Conservation (phyloP, 441 rosid genomes). For the Gossypium laxum region DNA sequence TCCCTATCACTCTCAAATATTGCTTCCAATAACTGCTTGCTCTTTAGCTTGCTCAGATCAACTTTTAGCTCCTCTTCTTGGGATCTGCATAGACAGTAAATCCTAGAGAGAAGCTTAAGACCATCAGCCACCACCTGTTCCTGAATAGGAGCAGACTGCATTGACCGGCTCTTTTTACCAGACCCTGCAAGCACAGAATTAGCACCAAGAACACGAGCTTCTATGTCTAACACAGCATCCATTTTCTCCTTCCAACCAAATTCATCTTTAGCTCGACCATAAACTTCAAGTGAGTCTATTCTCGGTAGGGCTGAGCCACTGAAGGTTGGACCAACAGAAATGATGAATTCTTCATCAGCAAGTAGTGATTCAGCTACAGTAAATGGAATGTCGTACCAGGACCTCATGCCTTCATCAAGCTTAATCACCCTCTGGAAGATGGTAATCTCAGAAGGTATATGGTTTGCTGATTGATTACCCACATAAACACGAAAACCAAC, state of each 20-base stretch:
- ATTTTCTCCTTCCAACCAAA: slow-evolving; percentile 99
- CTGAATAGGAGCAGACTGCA: slow-evolving; percentile 68
- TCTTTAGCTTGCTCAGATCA: slow-evolving; percentile 58
- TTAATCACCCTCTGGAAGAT: slow-evolving; percentile 90
- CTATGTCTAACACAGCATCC: slow-evolving; percentile 91
- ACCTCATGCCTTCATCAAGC: slow-evolving; percentile 93
- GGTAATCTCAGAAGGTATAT: slow-evolving; percentile 86
- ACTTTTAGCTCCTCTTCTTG: slow-evolving; percentile 52
- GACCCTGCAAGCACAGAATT: slow-evolving; percentile 58
- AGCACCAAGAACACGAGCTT: slow-evolving; percentile 88
- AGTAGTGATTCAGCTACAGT: slow-evolving; percentile 96
- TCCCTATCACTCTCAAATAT: slow-evolving; percentile 94
- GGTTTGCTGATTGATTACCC: slow-evolving; percentile 84
- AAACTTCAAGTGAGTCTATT: slow-evolving; percentile 92
- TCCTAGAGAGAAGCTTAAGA: slow-evolving; percentile 74
- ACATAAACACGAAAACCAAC: slow-evolving; percentile 96
- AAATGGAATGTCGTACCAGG: slow-evolving; percentile 99
- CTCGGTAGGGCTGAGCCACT: slow-evolving; percentile 81
- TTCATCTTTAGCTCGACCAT: slow-evolving; percentile 99
- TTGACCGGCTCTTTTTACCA: slow-evolving; percentile 54
- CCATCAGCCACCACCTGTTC: slow-evolving; percentile 97
- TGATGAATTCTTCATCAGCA: slow-evolving; percentile 92
- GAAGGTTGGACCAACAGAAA: slow-evolving; percentile 79
- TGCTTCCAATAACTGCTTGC: slow-evolving; percentile 72
- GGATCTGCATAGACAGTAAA: slow-evolving; percentile 49